Evolutionary conservation across 352 stramenopile genomes (phyloP), one percentile per base, ranked within the genome.

Genomic region (Phytophthora foliorum): DNA sequence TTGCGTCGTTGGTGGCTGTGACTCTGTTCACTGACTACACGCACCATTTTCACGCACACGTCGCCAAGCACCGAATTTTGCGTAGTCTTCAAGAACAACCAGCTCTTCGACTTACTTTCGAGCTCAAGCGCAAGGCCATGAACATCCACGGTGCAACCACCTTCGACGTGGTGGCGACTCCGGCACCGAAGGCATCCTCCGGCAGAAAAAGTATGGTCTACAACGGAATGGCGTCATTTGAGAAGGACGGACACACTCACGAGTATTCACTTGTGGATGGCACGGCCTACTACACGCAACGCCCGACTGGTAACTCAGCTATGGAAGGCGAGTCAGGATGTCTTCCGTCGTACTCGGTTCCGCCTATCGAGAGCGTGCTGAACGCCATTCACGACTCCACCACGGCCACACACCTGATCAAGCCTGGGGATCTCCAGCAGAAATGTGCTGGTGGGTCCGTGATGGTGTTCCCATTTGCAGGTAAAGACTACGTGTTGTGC

Each of bases 401-500:
- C 0, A 74, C 72, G 2, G 61, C 61, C 31, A 57, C n/a, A 0
- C 41, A 62, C 17, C 25, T 36, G 3, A 21, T 63, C 24, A 42
- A 74, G 21, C 36, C 57, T 14, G 44, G n/a, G 25, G 31, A 38
- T 3, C 31, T 36, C 0, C 54, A 65, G 17, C 25, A 60, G 21
- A 74, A 68, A 36, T 72, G 70, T 54, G 57, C 62, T 5, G 27
- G 48, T 22, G 70, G 64, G 2, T 69, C 68, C 4, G 32, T 75
- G 10, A 63, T 78, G 62, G 58, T 69, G 3, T 75, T 81, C 41
- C 39, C 62, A 11, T 86, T 89, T 54, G 78, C 75, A 22, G 69
- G 75, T 14, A 69, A 88, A 49, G 36, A 72, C 21, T 88, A 81
- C 44, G 58, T 80, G 17, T n/a, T 86, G 41, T 86, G 80, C 49